Conservation (phyloP, 768 basidiomycete species). For the Mycena floridula region DNA sequence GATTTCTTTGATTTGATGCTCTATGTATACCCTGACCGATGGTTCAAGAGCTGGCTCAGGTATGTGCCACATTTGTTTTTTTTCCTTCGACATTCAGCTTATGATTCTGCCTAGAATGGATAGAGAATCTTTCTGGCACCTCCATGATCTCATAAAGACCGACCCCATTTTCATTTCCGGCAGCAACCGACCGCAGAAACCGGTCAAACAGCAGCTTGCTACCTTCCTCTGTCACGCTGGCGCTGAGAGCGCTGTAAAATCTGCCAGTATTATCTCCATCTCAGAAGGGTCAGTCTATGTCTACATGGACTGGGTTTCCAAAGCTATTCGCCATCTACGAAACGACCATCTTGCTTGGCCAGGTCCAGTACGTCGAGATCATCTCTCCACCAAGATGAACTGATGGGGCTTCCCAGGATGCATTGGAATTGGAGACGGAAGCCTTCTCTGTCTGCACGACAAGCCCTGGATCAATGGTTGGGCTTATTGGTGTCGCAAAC, state of each 20-base stretch:
- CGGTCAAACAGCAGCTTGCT: conserved; percentile 15
- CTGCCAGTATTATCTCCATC: conserved; percentile 11
- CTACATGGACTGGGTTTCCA: conserved; percentile 11
- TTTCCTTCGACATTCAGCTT: conserved; percentile 1
- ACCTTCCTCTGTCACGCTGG: conserved; percentile 13
- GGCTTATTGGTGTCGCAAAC: conserved; percentile 14
- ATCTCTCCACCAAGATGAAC: conserved; percentile 7
- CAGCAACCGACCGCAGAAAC: conserved; percentile 11
- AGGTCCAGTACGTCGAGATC: conserved; percentile 1
- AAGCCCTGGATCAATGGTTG: conserved; percentile 9
- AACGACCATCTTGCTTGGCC: conserved; percentile 13
- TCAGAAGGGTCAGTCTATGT: conserved; percentile 15
- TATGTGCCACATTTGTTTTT: background rate
- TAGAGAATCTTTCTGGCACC: background rate
- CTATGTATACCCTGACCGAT: background rate
- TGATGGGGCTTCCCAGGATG: conserved; percentile 15
- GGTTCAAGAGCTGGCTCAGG: background rate
- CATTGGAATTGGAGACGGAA: conserved; percentile 17
- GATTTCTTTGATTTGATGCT: background rate
- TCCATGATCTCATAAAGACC: background rate
- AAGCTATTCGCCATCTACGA: conserved; percentile 13
- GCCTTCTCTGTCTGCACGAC: conserved; percentile 11
- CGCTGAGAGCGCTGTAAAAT: background rate
- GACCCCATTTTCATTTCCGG: conserved; percentile 8
- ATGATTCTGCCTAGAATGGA: background rate